Evolutionary conservation across 2,329 filamentous ascomycete species (phyloP).

Genomic region (Cladosporium sp.): DNA sequence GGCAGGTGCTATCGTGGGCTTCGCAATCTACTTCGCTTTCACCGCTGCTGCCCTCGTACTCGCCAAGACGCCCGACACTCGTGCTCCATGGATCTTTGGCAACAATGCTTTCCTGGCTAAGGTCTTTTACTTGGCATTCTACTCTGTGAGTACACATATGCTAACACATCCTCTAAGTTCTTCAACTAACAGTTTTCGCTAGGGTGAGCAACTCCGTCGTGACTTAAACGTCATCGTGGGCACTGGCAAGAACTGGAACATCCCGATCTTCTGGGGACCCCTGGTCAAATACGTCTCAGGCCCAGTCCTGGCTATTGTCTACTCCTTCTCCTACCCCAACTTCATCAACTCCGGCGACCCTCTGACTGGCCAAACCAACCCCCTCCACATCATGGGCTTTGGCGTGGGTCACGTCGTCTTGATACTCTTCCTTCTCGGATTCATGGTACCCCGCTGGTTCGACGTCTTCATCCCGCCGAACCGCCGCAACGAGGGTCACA

Average conservation of each 20-base stretch:
- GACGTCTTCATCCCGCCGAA: slow-evolving; percentile 47
- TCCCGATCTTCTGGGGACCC: slow-evolving; percentile 49
- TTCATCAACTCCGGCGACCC: slow-evolving; percentile 28
- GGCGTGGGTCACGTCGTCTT: slow-evolving; percentile 33
- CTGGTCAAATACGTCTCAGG: slow-evolving; percentile 48
- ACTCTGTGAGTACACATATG: slow-evolving; percentile 44
- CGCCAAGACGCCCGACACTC: slow-evolving; percentile 40
- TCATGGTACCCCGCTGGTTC: slow-evolving; percentile 52
- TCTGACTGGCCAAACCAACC: slow-evolving; percentile 37
- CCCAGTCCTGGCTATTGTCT: slow-evolving; percentile 50
- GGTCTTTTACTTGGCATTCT: slow-evolving; percentile 53
- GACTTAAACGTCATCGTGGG: slow-evolving; percentile 54
- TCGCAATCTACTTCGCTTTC: slow-evolving; percentile 48
- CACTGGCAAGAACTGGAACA: slow-evolving; percentile 52
- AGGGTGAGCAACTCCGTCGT: slow-evolving; percentile 29
- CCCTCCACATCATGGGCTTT: slow-evolving; percentile 42
- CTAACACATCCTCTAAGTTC: too few species aligned
- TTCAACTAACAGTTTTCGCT: too few species aligned
- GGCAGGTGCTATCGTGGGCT: slow-evolving; percentile 47
- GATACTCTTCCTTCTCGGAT: slow-evolving; percentile 34
- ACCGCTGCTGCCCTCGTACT: slow-evolving; percentile 37
- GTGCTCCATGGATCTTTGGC: slow-evolving; percentile 41
- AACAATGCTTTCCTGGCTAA: slow-evolving; percentile 29
- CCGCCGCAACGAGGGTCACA: slow-evolving; percentile 42
- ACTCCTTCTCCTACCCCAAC: slow-evolving; percentile 46